Evolutionary conservation across 495 filamentous ascomycete genomes (phyloP).

Genomic region (Penicillium silybi): DNA sequence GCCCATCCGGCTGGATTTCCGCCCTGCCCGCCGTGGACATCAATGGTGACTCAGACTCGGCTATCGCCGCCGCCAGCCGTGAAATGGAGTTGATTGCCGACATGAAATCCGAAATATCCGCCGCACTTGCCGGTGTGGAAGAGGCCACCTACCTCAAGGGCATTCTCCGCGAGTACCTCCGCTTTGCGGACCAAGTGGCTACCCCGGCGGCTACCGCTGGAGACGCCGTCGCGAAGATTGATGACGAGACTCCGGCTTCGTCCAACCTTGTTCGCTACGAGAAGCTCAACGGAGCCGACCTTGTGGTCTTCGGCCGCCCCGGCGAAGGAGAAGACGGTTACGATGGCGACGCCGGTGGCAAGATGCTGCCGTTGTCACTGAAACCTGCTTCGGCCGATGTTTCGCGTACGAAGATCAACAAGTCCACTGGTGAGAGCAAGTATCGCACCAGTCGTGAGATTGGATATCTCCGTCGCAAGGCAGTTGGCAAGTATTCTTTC

Average conservation of each 20-base stretch:
- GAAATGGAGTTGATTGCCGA: constrained; percentile 59
- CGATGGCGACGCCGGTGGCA: constrained; percentile 35
- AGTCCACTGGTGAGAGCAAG: constrained; percentile 53
- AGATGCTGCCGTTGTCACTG: constrained; percentile 63
- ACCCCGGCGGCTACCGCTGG: constrained; percentile 6
- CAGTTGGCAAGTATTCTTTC: constrained; percentile 71
- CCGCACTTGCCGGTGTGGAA: constrained; percentile 70
- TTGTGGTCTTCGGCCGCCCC: constrained; percentile 33
- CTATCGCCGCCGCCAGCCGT: constrained; percentile 47
- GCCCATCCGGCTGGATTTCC: constrained; percentile 74
- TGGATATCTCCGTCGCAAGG: constrained; percentile 66
- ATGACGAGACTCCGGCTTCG: constrained; percentile 6
- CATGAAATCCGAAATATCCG: constrained; percentile 70
- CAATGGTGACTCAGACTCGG: constrained; percentile 38
- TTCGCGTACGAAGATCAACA: constrained; percentile 41
- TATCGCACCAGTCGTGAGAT: constrained; percentile 63
- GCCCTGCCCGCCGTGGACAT: constrained; percentile 31
- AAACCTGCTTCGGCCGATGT: constrained; percentile 62
- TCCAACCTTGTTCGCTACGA: constrained; percentile 32
- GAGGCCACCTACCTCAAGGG: constrained; percentile 67
- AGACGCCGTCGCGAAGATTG: constrained; percentile 9
- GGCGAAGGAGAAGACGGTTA: constrained; percentile 32
- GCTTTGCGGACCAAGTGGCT: constrained; percentile 53
- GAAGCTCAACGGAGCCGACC: constrained; percentile 43
- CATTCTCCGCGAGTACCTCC: constrained; percentile 65